Evolutionary conservation across 2,329 filamentous ascomycete species (phyloP), one percentile per base, ranked within the genome.

Genomic region (Mycosphaerella arachidis): DNA sequence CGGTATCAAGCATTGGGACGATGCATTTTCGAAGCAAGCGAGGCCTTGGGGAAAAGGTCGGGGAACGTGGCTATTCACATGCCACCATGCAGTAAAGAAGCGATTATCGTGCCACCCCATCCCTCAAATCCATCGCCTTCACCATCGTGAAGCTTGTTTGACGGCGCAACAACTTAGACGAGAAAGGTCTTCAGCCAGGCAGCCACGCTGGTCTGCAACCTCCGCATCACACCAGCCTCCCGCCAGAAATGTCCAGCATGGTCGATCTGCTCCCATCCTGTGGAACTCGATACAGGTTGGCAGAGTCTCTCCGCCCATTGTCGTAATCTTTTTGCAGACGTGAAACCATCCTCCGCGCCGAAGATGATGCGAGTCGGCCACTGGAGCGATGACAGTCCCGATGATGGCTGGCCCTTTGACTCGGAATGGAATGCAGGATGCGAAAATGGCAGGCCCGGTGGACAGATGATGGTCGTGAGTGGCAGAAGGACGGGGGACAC

Each of bases 281-380:
- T 81, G 9, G 61, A 57, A 4, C 59, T 66, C 8, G 65, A 43
- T 4, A 68, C 70, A 4, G 56, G 71, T 18, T 74, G 72, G 48
- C 46, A 20, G 4, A 92, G 74, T 60, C 78, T 80, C 45, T 77
- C 75, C 9, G 79, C 78, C 92, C 92, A 96, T 0, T 79, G 75
- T 10, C 83, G 81, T 66, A 92, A 78, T 72, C 84, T 89, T 59
- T 80, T 82, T 3, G 78, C 78, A 0, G 86, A 83, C 1, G 90
- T 86, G 65, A 97, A 95, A 0, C 81, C 76, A 72, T 97, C 92
- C 4, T 82, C 79, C 54, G 87, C 84, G 1, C 92, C 93, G 69
- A 87, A 96, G 0, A 96, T 74, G 0, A 85, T 86, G 35, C 96
- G 72, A 0, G 88, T 88, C 0, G 81, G 79, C 67, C 86, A 81